Evolutionary conservation across 495 filamentous ascomycete species (phyloP), one percentile per base, ranked within the genome.

Genomic region (Penicillium canariense): DNA sequence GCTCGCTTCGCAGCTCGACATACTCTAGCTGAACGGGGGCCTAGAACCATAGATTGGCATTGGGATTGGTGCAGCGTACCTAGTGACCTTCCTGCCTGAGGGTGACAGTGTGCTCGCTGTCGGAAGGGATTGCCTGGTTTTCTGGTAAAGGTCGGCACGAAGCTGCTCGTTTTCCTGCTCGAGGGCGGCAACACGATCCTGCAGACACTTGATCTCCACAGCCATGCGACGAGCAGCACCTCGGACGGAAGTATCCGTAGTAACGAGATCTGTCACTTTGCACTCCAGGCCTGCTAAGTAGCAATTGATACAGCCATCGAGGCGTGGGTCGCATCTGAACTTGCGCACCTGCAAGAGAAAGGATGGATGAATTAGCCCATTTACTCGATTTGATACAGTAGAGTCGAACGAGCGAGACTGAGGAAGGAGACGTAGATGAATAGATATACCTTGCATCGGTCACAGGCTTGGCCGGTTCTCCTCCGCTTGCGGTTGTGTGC

Each of bases 381-480:
- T 15, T 18, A 22, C 8, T 5, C 7, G 11, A 30, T 9, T 4
- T n/a, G 36, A 11, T 39, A 18, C 18, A 38, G 6, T 17, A 38
- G 18, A n/a, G n/a, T n/a, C n/a, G n/a, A 20, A 39, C 1, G 36
- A 22, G 6, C 9, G 8, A 20, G 12, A 38, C 11, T 27, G 15
- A 39, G 35, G 2, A 22, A 20, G n/a, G n/a, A 12, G 9, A n/a
- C 18, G 27, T 26, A 35, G n/a, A 36, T 47, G 26, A 23, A 22
- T 56, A 22, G 23, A 70, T 80, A 53, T 73, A 91, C 90, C 80
- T 91, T 90, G 78, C 91, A 96, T 47, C 91, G 81, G 64, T 96
- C 91, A 77, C 91, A 96, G 5, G 91, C 91, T 66, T 94, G 90
- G 2, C 89, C 88, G 0, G 88, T 94, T 12, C 90, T 79, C 18